Conservation (phyloP, 179 eudicot species). For the Amaranthus tricolor region DNA sequence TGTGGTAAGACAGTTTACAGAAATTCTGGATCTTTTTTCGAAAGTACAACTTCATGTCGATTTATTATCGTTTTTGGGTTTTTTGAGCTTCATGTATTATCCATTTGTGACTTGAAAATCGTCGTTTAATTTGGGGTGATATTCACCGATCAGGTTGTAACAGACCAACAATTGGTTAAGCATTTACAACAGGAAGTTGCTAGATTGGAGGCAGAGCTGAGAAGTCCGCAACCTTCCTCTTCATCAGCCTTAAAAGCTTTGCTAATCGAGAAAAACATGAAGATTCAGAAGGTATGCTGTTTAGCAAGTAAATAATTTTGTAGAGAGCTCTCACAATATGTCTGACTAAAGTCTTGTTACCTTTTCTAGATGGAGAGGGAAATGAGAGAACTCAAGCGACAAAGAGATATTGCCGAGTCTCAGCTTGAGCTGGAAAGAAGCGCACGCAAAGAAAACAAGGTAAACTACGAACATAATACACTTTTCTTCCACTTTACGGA, state of each 20-base stretch:
- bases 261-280: constrained; percentile 67
- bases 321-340: background rate
- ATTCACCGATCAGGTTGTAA: constrained; percentile 62
- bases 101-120: background rate
- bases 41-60: background rate
- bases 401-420: constrained; percentile 64
- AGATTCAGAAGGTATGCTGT: constrained; percentile 71
- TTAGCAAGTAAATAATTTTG: background rate
- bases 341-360: constrained; percentile 13
- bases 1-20: constrained; percentile 47
- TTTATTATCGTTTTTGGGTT: background rate
- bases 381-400: constrained; percentile 77
- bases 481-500: background rate
- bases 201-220: constrained; percentile 85
- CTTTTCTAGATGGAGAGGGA: constrained; percentile 73
- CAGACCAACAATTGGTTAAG: constrained; percentile 77
- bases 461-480: constrained; percentile 21
- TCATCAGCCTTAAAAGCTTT: constrained; percentile 52
- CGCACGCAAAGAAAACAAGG: constrained; percentile 67
- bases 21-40: background rate
- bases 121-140: constrained; percentile 8
- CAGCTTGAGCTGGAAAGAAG: constrained; percentile 76
- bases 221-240: constrained; percentile 74
- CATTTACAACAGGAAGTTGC: constrained; percentile 88
- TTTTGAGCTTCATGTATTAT: background rate